Percentiles rank a stretch among this genome's conserved stretches.
Evolutionary conservation across 345 rosid genomes (phyloP).

Genomic region (Eucalyptus erythrocorys): DNA sequence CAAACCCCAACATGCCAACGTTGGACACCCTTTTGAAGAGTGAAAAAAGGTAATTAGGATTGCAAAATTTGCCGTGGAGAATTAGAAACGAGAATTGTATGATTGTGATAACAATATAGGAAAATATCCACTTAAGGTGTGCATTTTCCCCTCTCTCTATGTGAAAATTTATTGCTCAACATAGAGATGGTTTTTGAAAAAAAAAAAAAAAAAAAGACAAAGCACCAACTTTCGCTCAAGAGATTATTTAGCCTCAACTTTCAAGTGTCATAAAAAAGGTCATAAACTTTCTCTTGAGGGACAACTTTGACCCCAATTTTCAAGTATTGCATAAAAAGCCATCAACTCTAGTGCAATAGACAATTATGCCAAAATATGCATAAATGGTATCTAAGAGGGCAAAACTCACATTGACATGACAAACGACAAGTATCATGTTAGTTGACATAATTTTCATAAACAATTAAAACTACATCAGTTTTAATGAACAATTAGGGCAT

Average conservation of each 20-base stretch:
- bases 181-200: not conserved
- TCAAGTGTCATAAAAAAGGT: not conserved
- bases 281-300: not conserved
- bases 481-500: not conserved
- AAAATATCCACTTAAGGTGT: not conserved
- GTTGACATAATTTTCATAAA: not conserved
- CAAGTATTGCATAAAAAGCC: not conserved
- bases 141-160: not conserved
- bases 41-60: not conserved
- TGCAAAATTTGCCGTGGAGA: not conserved
- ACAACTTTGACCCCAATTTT: not conserved
- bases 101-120: not conserved
- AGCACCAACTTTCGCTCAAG: not conserved
- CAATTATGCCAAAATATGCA: not conserved
- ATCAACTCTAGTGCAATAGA: not conserved
- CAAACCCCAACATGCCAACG: not conserved
- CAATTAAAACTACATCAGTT: fast-evolving
- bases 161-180: not conserved
- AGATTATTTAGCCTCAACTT: not conserved
- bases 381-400: not conserved
- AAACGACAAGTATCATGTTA: not conserved
- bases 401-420: not conserved
- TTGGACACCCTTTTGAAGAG: not conserved
- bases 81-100: not conserved
- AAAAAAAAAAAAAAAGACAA: not conserved